Evolutionary conservation across 345 rosid genomes (phyloP).

Genomic region (Boechera retrofracta): DNA sequence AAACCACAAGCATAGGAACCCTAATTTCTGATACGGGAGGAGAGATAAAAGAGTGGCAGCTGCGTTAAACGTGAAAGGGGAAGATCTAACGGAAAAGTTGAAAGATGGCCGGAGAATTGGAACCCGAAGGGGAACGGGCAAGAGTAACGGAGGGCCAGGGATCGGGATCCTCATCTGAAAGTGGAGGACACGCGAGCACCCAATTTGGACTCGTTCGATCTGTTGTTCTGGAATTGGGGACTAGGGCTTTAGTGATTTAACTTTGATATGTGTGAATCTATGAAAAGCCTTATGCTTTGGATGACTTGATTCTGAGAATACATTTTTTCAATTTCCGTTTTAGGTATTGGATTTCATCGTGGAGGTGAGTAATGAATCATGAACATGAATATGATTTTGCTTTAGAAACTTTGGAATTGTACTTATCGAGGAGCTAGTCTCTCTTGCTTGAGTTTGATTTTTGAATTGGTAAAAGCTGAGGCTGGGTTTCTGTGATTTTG

Average conservation of each 20-base stretch:
- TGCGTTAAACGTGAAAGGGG: too few relatives aligned
- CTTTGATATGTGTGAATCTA: slow-evolving; percentile 4
- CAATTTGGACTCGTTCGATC: slow-evolving; percentile 4
- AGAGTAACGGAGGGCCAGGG: too few relatives aligned
- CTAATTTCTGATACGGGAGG: too few relatives aligned
- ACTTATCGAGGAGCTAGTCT: neutral
- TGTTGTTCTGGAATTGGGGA: neutral
- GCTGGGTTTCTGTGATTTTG: neutral
- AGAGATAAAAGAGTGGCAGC: too few relatives aligned
- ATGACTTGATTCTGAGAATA: neutral
- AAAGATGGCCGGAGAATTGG: too few relatives aligned
- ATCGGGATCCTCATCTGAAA: too few relatives aligned
- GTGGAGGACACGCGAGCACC: too few relatives aligned
- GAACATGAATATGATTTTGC: neutral
- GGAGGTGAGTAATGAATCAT: neutral
- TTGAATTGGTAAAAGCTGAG: neutral
- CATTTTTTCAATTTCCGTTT: neutral
- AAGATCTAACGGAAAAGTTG: too few relatives aligned
- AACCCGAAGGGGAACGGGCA: too few relatives aligned
- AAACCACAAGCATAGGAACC: too few relatives aligned
- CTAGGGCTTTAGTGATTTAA: slow-evolving; percentile 26
- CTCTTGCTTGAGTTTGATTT: neutral
- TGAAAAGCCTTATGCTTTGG: neutral
- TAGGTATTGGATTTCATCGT: neutral
- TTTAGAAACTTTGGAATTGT: neutral